Evolutionary conservation across 1,284 basidiomycete genomes (phyloP).

Genomic region (Bjerkandera adusta): DNA sequence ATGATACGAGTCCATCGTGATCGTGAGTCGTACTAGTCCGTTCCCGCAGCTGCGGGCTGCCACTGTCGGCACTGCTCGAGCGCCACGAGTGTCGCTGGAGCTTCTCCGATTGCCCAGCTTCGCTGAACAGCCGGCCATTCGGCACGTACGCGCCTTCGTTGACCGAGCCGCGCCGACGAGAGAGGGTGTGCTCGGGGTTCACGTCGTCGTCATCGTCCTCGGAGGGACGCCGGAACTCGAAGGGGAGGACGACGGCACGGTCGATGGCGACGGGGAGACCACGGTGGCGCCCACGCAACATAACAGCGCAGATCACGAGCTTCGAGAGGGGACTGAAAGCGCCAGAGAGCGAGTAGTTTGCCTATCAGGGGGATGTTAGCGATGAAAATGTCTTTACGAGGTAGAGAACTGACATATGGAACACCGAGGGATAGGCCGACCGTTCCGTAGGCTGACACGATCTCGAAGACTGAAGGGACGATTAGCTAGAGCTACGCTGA

Average conservation of each 20-base stretch:
- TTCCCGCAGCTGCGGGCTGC: not conserved
- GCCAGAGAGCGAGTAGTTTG: constrained; percentile 80
- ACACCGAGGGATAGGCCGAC: constrained; percentile 82
- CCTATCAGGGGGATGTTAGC: constrained; percentile 36
- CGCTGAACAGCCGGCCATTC: not conserved
- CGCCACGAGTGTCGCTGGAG: constrained; percentile 10
- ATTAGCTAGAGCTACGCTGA: constrained; percentile 1
- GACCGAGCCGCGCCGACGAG: not conserved
- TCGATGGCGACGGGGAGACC: constrained; percentile 89
- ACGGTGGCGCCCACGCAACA: constrained; percentile 92
- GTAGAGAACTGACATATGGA: constrained; percentile 46
- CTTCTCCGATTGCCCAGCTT: not conserved
- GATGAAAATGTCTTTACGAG: not conserved
- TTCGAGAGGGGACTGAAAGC: constrained; percentile 82
- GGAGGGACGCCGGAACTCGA: constrained; percentile 39
- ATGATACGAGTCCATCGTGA: not conserved
- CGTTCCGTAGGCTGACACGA: constrained; percentile 90
- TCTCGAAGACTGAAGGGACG: constrained; percentile 70
- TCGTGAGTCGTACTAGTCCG: not conserved
- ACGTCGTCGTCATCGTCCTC: constrained; percentile 38
- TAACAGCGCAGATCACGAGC: constrained; percentile 81
- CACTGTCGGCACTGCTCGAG: constrained; percentile 6
- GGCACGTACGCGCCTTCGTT: constrained; percentile 1
- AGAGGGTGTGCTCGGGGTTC: not conserved
- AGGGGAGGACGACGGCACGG: constrained; percentile 78